phyloP scores from a whole-genome alignment of 257 asterid genomes.

The Nyctanthes arbortristis region DNA sequence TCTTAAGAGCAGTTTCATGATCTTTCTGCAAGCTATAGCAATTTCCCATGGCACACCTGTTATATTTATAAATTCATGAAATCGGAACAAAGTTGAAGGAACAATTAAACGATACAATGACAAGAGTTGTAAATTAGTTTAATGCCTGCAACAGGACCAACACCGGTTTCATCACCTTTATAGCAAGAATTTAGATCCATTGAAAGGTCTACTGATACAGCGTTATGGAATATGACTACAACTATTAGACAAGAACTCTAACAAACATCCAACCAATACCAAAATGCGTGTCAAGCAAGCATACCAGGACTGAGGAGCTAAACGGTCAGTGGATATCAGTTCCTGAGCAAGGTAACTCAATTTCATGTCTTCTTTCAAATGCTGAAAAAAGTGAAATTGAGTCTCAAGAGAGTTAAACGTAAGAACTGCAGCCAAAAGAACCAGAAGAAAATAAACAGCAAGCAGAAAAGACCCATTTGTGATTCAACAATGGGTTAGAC shows the following conservation, averaged over 20 bases:
- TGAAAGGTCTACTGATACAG: too few relatives aligned
- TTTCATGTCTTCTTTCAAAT: conserved; percentile 98
- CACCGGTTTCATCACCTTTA: too few relatives aligned
- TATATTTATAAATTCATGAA: conserved; percentile 26
- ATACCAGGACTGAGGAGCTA: conserved; percentile 98
- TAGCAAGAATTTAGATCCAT: too few relatives aligned
- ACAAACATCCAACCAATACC: neutral
- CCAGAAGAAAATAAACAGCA: neutral
- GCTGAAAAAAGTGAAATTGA: conserved; percentile 47
- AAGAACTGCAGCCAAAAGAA: conserved; percentile 17
- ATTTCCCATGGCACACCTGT: conserved; percentile 96
- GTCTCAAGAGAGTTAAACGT: conserved; percentile 18
- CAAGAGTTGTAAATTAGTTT: conserved; percentile 3
- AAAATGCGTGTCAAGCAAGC: neutral
- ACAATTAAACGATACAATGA: conserved; percentile 7
- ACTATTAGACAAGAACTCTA: conserved; percentile 11
- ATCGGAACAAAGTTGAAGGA: conserved; percentile 9
- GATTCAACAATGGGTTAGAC: conserved; percentile 15
- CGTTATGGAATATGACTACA: neutral
- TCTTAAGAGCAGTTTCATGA: conserved; percentile 90
- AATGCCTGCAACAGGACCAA: neutral
- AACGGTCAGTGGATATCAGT: conserved; percentile 90
- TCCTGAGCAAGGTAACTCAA: conserved; percentile 97
- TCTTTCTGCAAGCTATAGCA: conserved; percentile 95
- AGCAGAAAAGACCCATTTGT: conserved; percentile 6